Conservation (phyloP, 805 yeast species). For the Saccharomycopsis fibuligera region DNA sequence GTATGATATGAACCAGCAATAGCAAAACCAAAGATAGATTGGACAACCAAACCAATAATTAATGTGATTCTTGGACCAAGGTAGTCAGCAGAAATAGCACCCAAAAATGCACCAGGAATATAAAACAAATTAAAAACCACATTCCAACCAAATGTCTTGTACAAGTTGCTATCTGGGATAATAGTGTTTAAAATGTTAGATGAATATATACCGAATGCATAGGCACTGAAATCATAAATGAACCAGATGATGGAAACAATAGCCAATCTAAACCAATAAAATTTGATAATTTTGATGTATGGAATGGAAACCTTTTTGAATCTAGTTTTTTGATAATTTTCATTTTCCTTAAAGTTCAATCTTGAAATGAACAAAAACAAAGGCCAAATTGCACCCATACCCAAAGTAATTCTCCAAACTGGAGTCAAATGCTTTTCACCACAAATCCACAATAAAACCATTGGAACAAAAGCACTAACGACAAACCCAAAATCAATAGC, state of each 20-base stretch:
- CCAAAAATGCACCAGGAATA: slow-evolving; percentile 83
- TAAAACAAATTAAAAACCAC: slow-evolving; percentile 83
- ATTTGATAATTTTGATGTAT: slow-evolving; percentile 59
- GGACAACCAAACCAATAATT: slow-evolving; percentile 58
- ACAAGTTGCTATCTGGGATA: slow-evolving; percentile 55
- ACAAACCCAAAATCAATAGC: slow-evolving; percentile 90
- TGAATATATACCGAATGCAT: slow-evolving; percentile 83
- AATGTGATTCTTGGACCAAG: slow-evolving; percentile 83
- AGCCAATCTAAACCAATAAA: slow-evolving; percentile 74
- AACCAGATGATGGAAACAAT: slow-evolving; percentile 82
- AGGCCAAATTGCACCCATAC: slow-evolving; percentile 88
- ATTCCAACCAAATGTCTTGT: slow-evolving; percentile 86
- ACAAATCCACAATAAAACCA: slow-evolving; percentile 83
- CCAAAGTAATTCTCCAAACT: slow-evolving; percentile 89
- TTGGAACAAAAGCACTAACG: slow-evolving; percentile 74
- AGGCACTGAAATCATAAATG: slow-evolving; percentile 83
- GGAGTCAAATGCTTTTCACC: slow-evolving; percentile 62
- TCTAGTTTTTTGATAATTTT: slow-evolving; percentile 61
- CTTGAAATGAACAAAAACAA: slow-evolving; percentile 70
- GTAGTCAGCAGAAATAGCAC: slow-evolving; percentile 78
- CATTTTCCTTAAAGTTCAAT: slow-evolving; percentile 66
- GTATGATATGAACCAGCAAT: slow-evolving; percentile 67
- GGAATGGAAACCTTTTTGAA: slow-evolving; percentile 66
- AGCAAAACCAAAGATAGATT: slow-evolving; percentile 73
- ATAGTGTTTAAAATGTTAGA: slow-evolving; percentile 56